Evolutionary conservation across 768 basidiomycete species (phyloP).

Genomic region (Lepiota brunneoincarnata): DNA sequence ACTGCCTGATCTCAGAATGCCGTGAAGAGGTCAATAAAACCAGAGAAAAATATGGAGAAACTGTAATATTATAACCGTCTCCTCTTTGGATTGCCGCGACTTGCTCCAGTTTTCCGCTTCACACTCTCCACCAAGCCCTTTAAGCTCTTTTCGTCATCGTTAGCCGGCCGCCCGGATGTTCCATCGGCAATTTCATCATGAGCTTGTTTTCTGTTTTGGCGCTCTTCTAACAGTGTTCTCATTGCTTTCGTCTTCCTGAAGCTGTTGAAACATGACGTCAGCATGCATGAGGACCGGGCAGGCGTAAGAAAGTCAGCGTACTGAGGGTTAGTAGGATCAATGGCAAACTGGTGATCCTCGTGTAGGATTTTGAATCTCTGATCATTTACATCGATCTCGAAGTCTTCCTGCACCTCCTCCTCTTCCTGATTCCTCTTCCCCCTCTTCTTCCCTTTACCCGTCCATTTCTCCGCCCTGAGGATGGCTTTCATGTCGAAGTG

Average conservation of each 20-base stretch:
- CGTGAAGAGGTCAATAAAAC: not conserved
- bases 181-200: conserved; percentile 14
- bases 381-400: conserved; percentile 82
- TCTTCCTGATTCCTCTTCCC: conserved; percentile 37
- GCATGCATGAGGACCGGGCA: not conserved
- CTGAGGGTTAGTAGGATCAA: conserved; percentile 96
- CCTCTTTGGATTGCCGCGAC: conserved; percentile 35
- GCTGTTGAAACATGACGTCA: conserved; percentile 36
- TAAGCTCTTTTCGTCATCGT: conserved; percentile 37
- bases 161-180: conserved; percentile 12
- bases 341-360: conserved; percentile 89
- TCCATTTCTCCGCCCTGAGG: conserved; percentile 80
- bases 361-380: conserved; percentile 85
- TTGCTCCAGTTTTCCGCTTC: conserved; percentile 66
- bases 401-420: conserved; percentile 76
- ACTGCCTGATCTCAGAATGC: not conserved
- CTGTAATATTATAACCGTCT: conserved; percentile 28
- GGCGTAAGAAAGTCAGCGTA: conserved; percentile 38
- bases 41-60: not conserved
- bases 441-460: conserved; percentile 40
- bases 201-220: conserved; percentile 51
- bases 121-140: conserved; percentile 79
- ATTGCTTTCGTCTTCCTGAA: conserved; percentile 94
- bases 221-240: conserved; percentile 79
- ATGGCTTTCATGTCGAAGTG: conserved; percentile 93